Conservation (phyloP, 352 stramenopile species). For the Blastocystis sp. region DNA sequence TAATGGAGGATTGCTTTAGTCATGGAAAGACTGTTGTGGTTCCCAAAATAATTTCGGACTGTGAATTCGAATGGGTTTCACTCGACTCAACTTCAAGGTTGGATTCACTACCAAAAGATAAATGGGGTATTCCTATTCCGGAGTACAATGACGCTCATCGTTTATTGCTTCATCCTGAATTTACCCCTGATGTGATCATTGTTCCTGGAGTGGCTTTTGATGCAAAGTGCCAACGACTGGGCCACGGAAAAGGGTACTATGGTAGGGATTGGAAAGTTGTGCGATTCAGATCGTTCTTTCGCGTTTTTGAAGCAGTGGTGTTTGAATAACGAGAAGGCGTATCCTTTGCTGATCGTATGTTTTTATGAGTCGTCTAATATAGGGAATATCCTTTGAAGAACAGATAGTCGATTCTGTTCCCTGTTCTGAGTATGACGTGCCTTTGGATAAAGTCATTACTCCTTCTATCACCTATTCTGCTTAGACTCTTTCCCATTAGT, state of each 20-base stretch:
- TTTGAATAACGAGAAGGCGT: background rate
- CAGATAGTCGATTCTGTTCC: constrained; percentile 45
- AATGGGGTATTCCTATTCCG: constrained; percentile 60
- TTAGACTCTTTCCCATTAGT: background rate
- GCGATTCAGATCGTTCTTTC: constrained; percentile 21
- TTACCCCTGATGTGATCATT: constrained; percentile 55
- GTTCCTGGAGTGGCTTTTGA: constrained; percentile 62
- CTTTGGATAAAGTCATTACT: constrained; percentile 41
- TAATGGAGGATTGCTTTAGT: constrained; percentile 19
- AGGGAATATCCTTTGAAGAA: constrained; percentile 59
- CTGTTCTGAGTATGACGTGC: background rate
- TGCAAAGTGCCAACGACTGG: constrained; percentile 24
- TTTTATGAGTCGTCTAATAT: background rate
- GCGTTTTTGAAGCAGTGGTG: constrained; percentile 43
- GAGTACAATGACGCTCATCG: background rate
- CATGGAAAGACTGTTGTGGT: background rate
- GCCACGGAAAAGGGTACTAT: constrained; percentile 61
- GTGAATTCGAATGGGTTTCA: constrained; percentile 27
- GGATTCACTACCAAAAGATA: constrained; percentile 27
- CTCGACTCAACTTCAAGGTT: background rate
- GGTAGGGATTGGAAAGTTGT: background rate
- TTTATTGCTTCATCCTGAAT: constrained; percentile 47
- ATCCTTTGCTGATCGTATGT: constrained; percentile 47
- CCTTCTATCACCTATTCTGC: background rate
- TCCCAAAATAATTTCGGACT: constrained; percentile 35